phyloP scores from a whole-genome alignment of 768 basidiomycete species.

The Podaxis rugospora region DNA sequence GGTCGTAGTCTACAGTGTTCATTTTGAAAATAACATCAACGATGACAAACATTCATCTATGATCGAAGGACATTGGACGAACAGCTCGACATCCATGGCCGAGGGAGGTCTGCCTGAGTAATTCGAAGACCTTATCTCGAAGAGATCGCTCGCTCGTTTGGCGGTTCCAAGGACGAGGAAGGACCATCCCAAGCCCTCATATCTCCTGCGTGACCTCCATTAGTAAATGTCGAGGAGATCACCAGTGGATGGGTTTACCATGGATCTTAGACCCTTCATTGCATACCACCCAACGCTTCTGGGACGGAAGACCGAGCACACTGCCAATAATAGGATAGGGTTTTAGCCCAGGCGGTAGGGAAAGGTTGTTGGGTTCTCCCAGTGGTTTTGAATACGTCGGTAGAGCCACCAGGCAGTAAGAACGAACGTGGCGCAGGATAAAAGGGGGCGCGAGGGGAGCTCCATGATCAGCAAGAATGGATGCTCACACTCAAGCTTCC shows the following conservation, averaged over 20 bases:
- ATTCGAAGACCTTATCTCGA: slow-evolving; percentile 14
- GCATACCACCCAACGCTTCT: slow-evolving; percentile 5
- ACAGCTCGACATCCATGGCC: slow-evolving; percentile 9
- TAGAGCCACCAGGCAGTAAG: not conserved
- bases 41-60: not conserved
- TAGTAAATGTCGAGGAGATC: no score
- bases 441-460: no score
- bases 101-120: slow-evolving; percentile 9
- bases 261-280: not conserved
- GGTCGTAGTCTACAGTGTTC: not conserved
- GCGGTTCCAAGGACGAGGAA: no score
- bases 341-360: slow-evolving; percentile 5
- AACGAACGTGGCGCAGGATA: no score
- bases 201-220: no score
- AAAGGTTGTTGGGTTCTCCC: not conserved
- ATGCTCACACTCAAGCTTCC: no score
- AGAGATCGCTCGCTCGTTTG: not conserved
- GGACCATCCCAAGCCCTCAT: no score
- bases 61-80: not conserved
- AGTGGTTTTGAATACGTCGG: not conserved
- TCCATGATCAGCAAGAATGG: no score
- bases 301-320: not conserved
- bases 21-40: not conserved
- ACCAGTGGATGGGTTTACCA: no score
- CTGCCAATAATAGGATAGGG: not conserved